Base-by-base conservation (phyloP, 805 yeast species). In the Kodamaea hsintzibuensis region DNA sequence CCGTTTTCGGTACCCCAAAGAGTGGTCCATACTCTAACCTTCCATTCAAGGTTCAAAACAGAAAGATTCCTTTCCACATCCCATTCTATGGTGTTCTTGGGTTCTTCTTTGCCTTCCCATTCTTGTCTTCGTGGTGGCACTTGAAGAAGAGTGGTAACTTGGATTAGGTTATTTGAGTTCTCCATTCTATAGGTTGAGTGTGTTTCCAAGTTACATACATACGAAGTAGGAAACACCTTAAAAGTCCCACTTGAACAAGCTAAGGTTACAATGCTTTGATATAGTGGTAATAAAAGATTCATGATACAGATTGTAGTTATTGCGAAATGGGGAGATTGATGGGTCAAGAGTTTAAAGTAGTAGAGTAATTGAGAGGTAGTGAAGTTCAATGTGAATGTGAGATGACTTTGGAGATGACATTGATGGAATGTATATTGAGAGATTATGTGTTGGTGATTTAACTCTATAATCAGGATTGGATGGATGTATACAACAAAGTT, bases 21-120 rank as follows among this genome's bases (percentile, higher is more conserved):
- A 60, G 60, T 52, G 98, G 98, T 68, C 85, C 86, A 47, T 95
- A 95, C 86, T 79, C 88, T 67, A 93, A 95, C 83, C 69, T 93
- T 60, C 99, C 99, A 61, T 95, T 93, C 85, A 84, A 84, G 82
- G 96, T 93, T 59, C 91, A 91, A 82, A 81, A 86, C 83, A 91
- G 96, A 82, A 88, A 85, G 79, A 82, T 93, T 61, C 98, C 98
- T 62, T 91, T 82, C 72, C 89, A 85, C 62, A 77, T 91, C 51
- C 81, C 87, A 61, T 96, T 88, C 80, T 87, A 89, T 81, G 84
- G 91, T 51, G 87, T 84, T 77, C 80, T 87, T 61, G 69, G 68
- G 16, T 60, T 67, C 62, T 71, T 72, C 67, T 72, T 72, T 57
- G 64, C 72, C 50, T 74, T 76, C 73, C 98, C 98, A 69, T 88